Evolutionary conservation across 306 rosid species (phyloP).

Genomic region (Arachis stenosperma): DNA sequence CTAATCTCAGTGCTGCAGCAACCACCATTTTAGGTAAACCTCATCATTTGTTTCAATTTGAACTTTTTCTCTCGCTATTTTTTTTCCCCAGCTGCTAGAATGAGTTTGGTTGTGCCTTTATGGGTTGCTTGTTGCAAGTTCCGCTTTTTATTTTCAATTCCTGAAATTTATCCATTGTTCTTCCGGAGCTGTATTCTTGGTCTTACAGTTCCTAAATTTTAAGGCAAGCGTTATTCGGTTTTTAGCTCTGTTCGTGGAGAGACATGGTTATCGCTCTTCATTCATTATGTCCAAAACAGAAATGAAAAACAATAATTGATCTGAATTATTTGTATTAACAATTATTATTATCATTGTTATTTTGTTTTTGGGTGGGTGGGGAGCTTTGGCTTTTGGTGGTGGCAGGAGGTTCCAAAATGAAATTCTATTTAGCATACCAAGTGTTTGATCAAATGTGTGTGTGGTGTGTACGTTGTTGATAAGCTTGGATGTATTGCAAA

Average conservation of each 20-base stretch:
- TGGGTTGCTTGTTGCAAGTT: not conserved
- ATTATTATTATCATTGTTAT: not conserved
- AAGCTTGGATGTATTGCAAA: conserved; percentile 11
- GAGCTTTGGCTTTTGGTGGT: not conserved
- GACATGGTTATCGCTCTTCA: not conserved
- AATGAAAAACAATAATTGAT: not conserved
- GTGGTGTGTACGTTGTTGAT: not conserved
- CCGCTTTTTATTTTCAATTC: not conserved
- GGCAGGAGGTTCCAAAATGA: not conserved
- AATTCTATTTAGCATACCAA: conserved; percentile 11
- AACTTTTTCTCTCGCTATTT: not conserved
- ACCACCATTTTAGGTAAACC: not conserved
- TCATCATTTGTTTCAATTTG: not conserved
- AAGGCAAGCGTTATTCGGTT: not conserved
- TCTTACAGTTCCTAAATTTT: not conserved
- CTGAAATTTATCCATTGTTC: not conserved
- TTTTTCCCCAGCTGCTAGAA: not conserved
- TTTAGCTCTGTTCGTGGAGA: not conserved
- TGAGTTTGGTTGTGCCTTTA: not conserved
- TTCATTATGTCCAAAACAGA: not conserved
- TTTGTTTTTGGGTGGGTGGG: too few species aligned
- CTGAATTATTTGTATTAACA: not conserved
- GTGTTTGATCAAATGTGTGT: conserved; percentile 49
- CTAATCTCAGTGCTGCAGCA: not conserved
- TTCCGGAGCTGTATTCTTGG: not conserved